Conservation (phyloP, 2,329 filamentous ascomycete genomes). For the Fusarium xyrophilum region DNA sequence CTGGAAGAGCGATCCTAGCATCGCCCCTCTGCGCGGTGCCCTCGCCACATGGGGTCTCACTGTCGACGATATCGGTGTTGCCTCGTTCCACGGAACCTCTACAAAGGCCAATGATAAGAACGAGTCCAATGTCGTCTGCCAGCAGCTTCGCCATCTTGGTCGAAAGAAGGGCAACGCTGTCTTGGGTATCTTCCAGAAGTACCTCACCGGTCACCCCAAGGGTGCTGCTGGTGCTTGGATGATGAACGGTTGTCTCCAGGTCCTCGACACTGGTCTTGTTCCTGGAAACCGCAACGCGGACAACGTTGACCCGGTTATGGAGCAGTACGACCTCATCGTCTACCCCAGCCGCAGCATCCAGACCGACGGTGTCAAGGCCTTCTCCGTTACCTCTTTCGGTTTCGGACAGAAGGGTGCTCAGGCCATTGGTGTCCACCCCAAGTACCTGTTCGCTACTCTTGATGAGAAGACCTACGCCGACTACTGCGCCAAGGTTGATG, state of each 20-base stretch:
- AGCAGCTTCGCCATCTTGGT: constrained; percentile 93
- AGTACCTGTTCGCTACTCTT: constrained; percentile 93
- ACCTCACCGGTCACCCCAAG: constrained; percentile 97
- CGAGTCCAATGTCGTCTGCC: constrained; percentile 95
- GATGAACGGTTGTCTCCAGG: constrained; percentile 97
- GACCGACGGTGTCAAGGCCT: constrained; percentile 97
- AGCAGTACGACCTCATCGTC: constrained; percentile 97
- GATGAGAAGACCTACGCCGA: constrained; percentile 81
- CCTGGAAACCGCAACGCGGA: constrained; percentile 98
- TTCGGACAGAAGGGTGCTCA: constrained; percentile 99
- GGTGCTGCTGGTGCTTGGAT: constrained; percentile 99
- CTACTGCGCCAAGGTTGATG: constrained; percentile 88
- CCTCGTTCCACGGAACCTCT: constrained; percentile 98
- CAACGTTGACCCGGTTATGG: constrained; percentile 95
- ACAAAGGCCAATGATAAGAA: constrained; percentile 99
- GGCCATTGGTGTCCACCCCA: constrained; percentile 94
- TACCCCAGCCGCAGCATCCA: constrained; percentile 95
- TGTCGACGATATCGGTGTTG: constrained; percentile 92
- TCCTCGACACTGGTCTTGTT: constrained; percentile 91
- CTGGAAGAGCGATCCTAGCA: constrained; percentile 94
- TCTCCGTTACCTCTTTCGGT: constrained; percentile 98
- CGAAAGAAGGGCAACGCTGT: constrained; percentile 96
- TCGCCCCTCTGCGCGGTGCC: constrained; percentile 93
- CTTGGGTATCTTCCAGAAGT: constrained; percentile 98
- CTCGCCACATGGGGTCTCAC: constrained; percentile 98